phyloP scores from a whole-genome alignment of 352 stramenopile genomes.

The Bremia lactucae region DNA sequence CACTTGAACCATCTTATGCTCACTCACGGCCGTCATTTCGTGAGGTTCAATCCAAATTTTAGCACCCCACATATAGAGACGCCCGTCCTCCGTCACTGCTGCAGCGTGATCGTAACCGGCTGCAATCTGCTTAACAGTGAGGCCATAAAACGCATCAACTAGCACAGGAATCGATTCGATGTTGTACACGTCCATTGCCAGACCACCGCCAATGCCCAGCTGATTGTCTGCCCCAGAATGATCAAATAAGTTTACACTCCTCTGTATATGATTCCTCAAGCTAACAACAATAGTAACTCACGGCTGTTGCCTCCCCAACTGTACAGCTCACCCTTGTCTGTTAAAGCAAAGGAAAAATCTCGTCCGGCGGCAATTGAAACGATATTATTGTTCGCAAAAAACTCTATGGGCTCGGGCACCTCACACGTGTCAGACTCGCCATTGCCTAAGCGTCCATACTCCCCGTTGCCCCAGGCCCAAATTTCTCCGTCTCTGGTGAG shows the following conservation, averaged over 20 bases:
- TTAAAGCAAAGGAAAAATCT: conserved; percentile 85
- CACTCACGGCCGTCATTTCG: conserved; percentile 71
- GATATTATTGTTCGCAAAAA: conserved; percentile 66
- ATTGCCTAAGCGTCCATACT: conserved; percentile 88
- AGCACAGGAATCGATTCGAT: conserved; percentile 88
- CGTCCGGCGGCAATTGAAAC: conserved; percentile 68
- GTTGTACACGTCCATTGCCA: conserved; percentile 90
- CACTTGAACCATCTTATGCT: conserved; percentile 69
- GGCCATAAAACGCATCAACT: conserved; percentile 60
- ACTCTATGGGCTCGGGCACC: conserved; percentile 76
- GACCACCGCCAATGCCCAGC: conserved; percentile 76
- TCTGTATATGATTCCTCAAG: not conserved
- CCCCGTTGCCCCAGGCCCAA: conserved; percentile 86
- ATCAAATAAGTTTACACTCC: too few relatives aligned
- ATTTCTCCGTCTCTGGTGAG: conserved; percentile 84
- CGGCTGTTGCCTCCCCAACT: conserved; percentile 89
- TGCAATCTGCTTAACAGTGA: conserved; percentile 77
- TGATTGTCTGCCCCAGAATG: conserved; percentile 58
- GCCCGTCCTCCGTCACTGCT: conserved; percentile 64
- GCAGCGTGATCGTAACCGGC: conserved; percentile 90
- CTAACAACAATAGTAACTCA: conserved; percentile 24
- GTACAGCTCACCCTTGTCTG: conserved; percentile 76
- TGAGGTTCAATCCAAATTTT: conserved; percentile 90
- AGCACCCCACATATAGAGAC: conserved; percentile 76
- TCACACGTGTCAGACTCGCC: conserved; percentile 74